A percentile compares a stretch with the other conserved stretches of the same genome.
phyloP scores from a whole-genome alignment of 495 filamentous ascomycete genomes.

The Aspergillus ellipticus region DNA sequence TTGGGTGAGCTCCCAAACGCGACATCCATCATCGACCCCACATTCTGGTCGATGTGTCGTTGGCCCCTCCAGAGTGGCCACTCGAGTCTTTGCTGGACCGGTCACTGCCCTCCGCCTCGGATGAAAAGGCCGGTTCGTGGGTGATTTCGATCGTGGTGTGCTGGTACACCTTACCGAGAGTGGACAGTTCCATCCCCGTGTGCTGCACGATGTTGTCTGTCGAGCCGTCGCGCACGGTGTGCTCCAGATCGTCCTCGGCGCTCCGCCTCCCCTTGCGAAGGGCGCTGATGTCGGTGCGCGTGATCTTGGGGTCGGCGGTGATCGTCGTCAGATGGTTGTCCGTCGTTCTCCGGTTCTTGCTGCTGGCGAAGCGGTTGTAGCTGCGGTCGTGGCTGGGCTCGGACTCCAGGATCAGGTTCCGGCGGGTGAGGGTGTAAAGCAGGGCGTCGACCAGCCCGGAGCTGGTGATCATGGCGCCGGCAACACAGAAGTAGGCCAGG shows the following conservation, averaged over 20 bases:
- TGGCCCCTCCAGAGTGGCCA: constrained; percentile 10
- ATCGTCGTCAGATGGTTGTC: constrained; percentile 32
- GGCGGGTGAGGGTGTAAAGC: constrained; percentile 67
- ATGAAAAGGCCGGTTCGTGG: constrained; percentile 34
- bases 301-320: constrained; percentile 29
- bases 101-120: constrained; percentile 21
- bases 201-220: constrained; percentile 38
- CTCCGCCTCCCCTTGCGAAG: constrained; percentile 19
- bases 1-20: background rate
- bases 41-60: constrained; percentile 16
- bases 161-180: constrained; percentile 44
- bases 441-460: constrained; percentile 73
- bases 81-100: constrained; percentile 35
- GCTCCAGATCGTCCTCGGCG: constrained; percentile 18
- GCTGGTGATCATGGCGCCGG: constrained; percentile 68
- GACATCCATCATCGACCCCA: constrained; percentile 25
- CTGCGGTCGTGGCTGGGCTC: constrained; percentile 38
- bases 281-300: constrained; percentile 22
- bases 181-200: constrained; percentile 27
- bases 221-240: constrained; percentile 29
- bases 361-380: constrained; percentile 35
- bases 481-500: constrained; percentile 60
- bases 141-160: constrained; percentile 47
- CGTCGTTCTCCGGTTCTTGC: constrained; percentile 28
- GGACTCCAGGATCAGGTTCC: constrained; percentile 41